These are phyloP conservation scores for Punctularia strigosozonata DNA, from an alignment of 768 basidiomycete genomes.

Conservation along the genomic window DNA sequence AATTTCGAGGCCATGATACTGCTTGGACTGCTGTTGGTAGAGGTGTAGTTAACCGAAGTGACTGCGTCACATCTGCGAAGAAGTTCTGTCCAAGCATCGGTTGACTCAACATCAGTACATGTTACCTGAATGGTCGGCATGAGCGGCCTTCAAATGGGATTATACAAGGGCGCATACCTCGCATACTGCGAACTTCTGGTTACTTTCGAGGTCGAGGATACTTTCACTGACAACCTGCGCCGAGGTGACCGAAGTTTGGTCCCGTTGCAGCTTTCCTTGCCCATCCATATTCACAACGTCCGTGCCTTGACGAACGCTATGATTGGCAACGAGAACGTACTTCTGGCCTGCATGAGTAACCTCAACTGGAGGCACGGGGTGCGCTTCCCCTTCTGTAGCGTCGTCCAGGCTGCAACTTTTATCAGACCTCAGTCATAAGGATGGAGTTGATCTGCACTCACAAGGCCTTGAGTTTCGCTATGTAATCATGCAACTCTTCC, in stretches of 20 bases:
- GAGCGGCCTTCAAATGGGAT: constrained; percentile 1
- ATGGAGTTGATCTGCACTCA: constrained; percentile 18
- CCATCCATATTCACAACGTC: constrained; percentile 12
- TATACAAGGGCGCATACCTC: constrained; percentile 29
- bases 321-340: constrained; percentile 36
- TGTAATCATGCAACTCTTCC: constrained; percentile 28
- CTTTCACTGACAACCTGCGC: constrained; percentile 30
- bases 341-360: constrained; percentile 22
- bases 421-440: constrained; percentile 2
- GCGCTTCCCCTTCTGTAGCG: constrained; percentile 15
- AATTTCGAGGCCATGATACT: not conserved
- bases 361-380: constrained; percentile 36
- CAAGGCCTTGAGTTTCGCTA: constrained; percentile 27
- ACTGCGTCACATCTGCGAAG: constrained; percentile 32
- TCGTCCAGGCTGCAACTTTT: constrained; percentile 22
- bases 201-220: constrained; percentile 39
- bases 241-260: constrained; percentile 2
- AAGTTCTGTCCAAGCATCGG: constrained; percentile 33
- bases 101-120: constrained; percentile 25
- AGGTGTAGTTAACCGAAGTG: constrained; percentile 16
- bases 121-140: constrained; percentile 25
- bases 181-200: constrained; percentile 37
- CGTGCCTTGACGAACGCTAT: constrained; percentile 34
- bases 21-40: constrained; percentile 3
- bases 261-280: constrained; percentile 2